Evolutionary conservation across 139 green algal genomes (phyloP), one percentile per base, ranked within the genome.

Genomic region (Asterochloris erici): DNA sequence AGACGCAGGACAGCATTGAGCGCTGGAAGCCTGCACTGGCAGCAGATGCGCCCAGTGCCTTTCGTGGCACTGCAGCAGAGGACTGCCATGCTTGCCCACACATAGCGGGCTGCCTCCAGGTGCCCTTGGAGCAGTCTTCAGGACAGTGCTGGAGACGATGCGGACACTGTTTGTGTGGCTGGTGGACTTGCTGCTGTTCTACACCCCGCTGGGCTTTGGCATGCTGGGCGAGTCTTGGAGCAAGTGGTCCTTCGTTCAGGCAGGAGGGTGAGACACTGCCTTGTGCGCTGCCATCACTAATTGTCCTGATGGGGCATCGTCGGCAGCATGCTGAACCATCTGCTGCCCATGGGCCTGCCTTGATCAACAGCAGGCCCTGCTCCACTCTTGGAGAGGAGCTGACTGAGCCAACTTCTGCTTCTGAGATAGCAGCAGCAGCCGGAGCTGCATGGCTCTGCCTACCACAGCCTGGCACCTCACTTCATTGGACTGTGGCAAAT

Each of bases 91-190:
- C 6, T 54, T 54, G 38, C 6, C 6, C 4, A 54, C 38, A 54
- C 38, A 54, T 54, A 54, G 4, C 4, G 66, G 2, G 21, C 21
- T 76, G 64, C 47, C 9, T 85, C 15, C 87, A 84, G 91, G 90
- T 11, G 81, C 90, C 74, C 81, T 95, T 27, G 92, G 92, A 29
- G 92, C 92, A 1, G 90, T 95, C 15, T 94, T 94, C 79, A 81
- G 92, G 69, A 95, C 90, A 0, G 89, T 96, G 28, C 88, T 96
- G 38, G 92, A 96, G 75, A 95, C 92, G 28, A 92, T 84, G 63
- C 83, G 92, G 27, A 96, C 92, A 0, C 85, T 96, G 63, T 87
- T 93, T 73, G 92, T 95, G 24, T 96, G 92, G 92, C 83, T 94
- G 73, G 90, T 91, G 23, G 90, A 90, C 79, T 79, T 95, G 73